These are phyloP conservation scores for Daldinia caldariorum DNA, from an alignment of 495 filamentous ascomycete species.

Conservation along the genomic window DNA sequence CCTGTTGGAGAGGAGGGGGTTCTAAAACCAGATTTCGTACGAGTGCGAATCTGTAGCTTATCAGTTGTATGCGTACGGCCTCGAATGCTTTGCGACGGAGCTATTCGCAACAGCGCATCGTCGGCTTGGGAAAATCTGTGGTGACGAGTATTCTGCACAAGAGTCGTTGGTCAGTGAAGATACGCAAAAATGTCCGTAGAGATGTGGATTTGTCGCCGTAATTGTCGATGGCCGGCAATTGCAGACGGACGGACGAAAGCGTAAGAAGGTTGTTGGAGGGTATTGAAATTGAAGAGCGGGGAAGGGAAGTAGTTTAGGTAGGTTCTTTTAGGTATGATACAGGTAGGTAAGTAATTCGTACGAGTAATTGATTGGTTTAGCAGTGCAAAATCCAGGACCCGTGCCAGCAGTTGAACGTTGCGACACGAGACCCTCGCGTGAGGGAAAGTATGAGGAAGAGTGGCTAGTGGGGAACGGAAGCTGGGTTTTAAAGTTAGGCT, in stretches of 20 bases:
- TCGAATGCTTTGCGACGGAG: conserved; percentile 46
- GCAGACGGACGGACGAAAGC: conserved; percentile 25
- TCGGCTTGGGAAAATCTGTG: conserved; percentile 33
- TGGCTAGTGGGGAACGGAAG: conserved; percentile 47
- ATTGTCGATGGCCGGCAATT: conserved; percentile 42
- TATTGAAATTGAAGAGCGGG: conserved; percentile 41
- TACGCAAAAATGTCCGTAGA: conserved; percentile 15
- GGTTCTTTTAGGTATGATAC: conserved; percentile 13
- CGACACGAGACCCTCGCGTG: conserved; percentile 45
- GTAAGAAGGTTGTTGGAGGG: conserved; percentile 33
- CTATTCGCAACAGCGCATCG: conserved; percentile 49
- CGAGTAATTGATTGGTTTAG: conserved; percentile 19
- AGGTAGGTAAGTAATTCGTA: conserved; percentile 21
- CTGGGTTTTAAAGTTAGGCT: conserved; percentile 44
- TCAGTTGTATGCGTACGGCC: conserved; percentile 26
- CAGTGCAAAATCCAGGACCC: conserved; percentile 6
- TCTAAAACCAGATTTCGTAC: conserved; percentile 33
- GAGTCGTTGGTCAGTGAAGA: conserved; percentile 3
- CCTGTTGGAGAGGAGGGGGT: conserved; percentile 10
- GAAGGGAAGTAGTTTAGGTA: conserved; percentile 37
- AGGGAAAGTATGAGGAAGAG: conserved; percentile 39
- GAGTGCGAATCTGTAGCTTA: conserved; percentile 10
- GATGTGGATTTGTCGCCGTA: conserved; percentile 16
- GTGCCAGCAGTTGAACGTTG: conserved; percentile 41
- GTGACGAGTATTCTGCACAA: conserved; percentile 22